Conservation (phyloP, 2,329 filamentous ascomycete species). For the Triangularia setosa region DNA sequence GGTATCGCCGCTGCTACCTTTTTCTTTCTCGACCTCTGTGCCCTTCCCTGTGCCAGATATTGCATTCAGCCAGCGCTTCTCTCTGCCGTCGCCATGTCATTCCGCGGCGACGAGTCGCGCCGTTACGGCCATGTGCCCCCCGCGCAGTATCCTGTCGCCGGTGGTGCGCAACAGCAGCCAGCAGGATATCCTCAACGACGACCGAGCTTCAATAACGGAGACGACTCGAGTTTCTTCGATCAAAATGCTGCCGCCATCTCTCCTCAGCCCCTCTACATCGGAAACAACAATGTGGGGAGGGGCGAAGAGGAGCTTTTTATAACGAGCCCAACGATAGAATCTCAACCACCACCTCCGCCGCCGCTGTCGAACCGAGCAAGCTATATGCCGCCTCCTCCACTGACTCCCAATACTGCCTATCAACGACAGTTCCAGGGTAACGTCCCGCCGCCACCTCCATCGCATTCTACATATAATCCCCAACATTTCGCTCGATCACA, state of each 20-base stretch:
- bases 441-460: conserved; percentile 39
- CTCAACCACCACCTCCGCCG: conserved; percentile 13
- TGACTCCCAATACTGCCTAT: conserved; percentile 47
- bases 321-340: conserved; percentile 40
- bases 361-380: conserved; percentile 22
- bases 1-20: neutral
- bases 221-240: conserved; percentile 59
- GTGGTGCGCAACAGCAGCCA: conserved; percentile 34
- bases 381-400: conserved; percentile 33
- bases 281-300: conserved; percentile 29
- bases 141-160: conserved; percentile 56
- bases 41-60: neutral
- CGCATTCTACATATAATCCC: conserved; percentile 64
- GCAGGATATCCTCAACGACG: conserved; percentile 45
- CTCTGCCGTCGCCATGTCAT: conserved; percentile 50
- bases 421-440: conserved; percentile 49
- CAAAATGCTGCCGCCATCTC: conserved; percentile 28
- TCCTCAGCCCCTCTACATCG: conserved; percentile 30
- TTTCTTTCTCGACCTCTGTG: neutral
- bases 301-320: conserved; percentile 63
- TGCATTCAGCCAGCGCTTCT: neutral
- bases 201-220: conserved; percentile 72
- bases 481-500: conserved; percentile 58
- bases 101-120: conserved; percentile 58
- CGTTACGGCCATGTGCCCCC: conserved; percentile 65